Base-by-base conservation (phyloP, 2,329 filamentous ascomycete species). In the Nigrospora osmanthi region DNA sequence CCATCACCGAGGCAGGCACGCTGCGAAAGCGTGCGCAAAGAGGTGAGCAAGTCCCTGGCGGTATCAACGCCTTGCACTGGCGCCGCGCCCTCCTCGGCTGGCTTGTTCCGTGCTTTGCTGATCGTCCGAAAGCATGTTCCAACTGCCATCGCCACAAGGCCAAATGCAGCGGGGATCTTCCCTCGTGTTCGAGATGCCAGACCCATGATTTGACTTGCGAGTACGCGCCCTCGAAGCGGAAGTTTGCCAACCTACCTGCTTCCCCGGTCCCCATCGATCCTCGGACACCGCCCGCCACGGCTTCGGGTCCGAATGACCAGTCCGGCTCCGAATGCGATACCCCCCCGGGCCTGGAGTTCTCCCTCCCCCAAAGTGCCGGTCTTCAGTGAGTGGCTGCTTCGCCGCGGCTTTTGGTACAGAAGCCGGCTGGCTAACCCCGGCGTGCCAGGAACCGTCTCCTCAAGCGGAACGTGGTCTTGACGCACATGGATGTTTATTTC, bases 81-180 rank as follows among this genome's bases (percentile, higher is more conserved):
- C 23, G 6, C 6, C 23, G 37, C n/a, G 7, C 23, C 37, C n/a
- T 10, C 9, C 6, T 7, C 23, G 23, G 23, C 23, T 10, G 23
- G 23, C 23, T 28, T 28, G 23, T 28, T 28, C 6, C 23, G 23
- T 28, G 23, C 5, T 28, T 28, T 28, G 23, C 19, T 39, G 32
- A 28, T 15, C 14, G 19, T 17, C 4, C 15, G 11, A 17, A 31
- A 48, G 47, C 67, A n/a, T 70, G 67, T 49, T 60, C 56, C 19
- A 59, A 68, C 42, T 70, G 67, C 31, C 67, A 69, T 48, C 46
- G 58, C 3, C 66, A 69, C 52, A 70, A 70, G 52, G 69, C 66
- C 2, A 69, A 68, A 47, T 70, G 67, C 47, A 68, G 66, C 1
- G 65, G 67, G 16, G 66, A 69, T 41, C 45, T 66, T 38, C 67